Base-by-base conservation (phyloP, 345 rosid species). In the Hypericum androsaemum region DNA sequence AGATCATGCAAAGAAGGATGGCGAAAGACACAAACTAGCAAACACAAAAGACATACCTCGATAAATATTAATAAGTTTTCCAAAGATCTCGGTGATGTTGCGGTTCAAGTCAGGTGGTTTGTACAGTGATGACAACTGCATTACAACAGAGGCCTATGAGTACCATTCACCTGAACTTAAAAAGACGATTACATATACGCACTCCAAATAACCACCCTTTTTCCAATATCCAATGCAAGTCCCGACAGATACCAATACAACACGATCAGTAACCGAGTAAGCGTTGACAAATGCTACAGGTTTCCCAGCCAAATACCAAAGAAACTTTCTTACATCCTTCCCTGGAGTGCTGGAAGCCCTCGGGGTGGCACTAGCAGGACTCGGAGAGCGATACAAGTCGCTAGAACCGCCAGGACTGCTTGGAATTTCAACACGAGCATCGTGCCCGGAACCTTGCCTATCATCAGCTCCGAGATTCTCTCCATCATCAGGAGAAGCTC, bases 71-170 rank as follows among this genome's bases (percentile, higher is more conserved):
- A 88, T 69, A 54, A 92, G 90, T 69, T 88, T 92, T 52, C 95
- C 94, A 64, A 92, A 92, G 68, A 88, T 80, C 65, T 80, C 82
- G 12, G 89, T 81, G 54, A 88, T 80, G 53, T 78, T 82, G 66
- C 70, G 75, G 80, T 92, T 88, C 58, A 88, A 68, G 69, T 92
- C 88, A 7, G 95, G 96, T n/a, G 95, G 96, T 41, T 69, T 77
- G 70, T 81, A 80, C 7, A 50, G 66, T 37, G 59, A 53, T 41
- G 86, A 77, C 48, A 81, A 68, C 75, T 79, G 59, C 39, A 70
- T 54, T 41, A 11, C 10, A 36, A 41, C 59, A 44, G 55, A 62
- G 35, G 15, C 37, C 46, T 64, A 9, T 48, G 39, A 43, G 3
- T 15, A 17, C 28, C 8, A 17, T 46, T 22, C 32, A 22, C 32